phyloP scores from a whole-genome alignment of 441 rosid genomes.

The Flueggea neowawraea region DNA sequence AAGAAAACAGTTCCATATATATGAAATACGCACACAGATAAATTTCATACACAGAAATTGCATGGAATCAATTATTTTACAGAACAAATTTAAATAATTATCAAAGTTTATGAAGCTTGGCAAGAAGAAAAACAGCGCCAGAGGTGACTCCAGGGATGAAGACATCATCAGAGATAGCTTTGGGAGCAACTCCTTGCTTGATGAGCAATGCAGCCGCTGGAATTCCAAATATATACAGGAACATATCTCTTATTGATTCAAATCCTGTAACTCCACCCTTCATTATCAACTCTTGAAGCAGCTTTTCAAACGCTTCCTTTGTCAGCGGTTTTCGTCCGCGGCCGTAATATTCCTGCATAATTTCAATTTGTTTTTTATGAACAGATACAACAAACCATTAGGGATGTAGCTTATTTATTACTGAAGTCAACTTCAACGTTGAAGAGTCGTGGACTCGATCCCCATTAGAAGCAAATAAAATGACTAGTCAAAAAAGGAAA shows the following conservation, averaged over 20 bases:
- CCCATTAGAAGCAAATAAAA: no score
- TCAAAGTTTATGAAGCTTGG: conserved; percentile 47
- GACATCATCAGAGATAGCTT: conserved; percentile 46
- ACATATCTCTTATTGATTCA: conserved; percentile 53
- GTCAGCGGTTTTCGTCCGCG: conserved; percentile 28
- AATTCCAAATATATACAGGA: conserved; percentile 61
- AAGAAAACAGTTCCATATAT: no score
- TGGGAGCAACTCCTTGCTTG: conserved; percentile 50
- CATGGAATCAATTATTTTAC: no score
- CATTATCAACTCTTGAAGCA: conserved; percentile 49
- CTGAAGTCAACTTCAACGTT: no score
- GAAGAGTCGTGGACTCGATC: no score
- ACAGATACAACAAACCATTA: no score
- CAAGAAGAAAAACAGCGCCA: conserved; percentile 66
- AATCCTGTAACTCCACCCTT: conserved; percentile 66
- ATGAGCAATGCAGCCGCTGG: conserved; percentile 51
- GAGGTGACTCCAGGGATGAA: conserved; percentile 79
- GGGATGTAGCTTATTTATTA: no score
- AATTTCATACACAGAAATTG: no score
- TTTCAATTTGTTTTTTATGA: not conserved
- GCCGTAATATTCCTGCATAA: conserved; percentile 38
- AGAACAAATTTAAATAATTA: no score
- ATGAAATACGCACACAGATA: no score
- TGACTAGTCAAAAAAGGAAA: no score
- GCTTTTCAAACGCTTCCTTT: conserved; percentile 61